Evolutionary conservation across 768 basidiomycete genomes (phyloP), one percentile per base, ranked within the genome.

Genomic region (Suillus alpinus): DNA sequence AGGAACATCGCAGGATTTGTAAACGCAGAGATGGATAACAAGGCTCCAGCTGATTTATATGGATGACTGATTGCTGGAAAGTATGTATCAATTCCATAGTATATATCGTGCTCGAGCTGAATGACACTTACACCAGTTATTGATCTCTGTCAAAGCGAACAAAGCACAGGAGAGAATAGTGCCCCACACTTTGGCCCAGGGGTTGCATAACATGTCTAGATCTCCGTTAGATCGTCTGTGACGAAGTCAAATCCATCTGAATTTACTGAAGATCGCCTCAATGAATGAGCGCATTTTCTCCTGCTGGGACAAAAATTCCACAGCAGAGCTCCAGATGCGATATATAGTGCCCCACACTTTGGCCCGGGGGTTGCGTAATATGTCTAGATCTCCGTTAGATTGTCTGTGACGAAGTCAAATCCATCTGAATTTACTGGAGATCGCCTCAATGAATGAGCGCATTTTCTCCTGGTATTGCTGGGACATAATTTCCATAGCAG

Each of bases 121-220:
- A 50, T 58, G n/a, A 41, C 20, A 20, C 50, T 8, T 23, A 59
- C 58, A 31, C 36, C 20, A 58, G 31, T 59, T 32, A 2, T 59
- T 29, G 51, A 52, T 10, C 6, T 7, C 47, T 23, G 6, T 32
- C 1, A 55, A 26, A 18, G 10, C 9, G 6, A 29, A 14, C 6
- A 31, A 31, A 14, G 10, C 0, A 0, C 9, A 0, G 31, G 59
- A 41, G 46, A 51, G 14, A 40, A 20, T 31, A 23, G 6, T 9
- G 26, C 16, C 7, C 23, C 41, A 18, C 29, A 26, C 13, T n/a
- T 46, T 12, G 6, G 29, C 8, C 18, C 20, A 26, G 26, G 10
- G 2, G n/a, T 2, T n/a, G n/a, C 4, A 13, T 10, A 20, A 5
- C 1, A 41, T 41, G 6, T 6, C 20, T 20, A 23, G 5, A 13